Evolutionary conservation across 1,284 basidiomycete genomes (phyloP), one percentile per base, ranked within the genome.

Genomic region (Cryptococcus neoformans): DNA sequence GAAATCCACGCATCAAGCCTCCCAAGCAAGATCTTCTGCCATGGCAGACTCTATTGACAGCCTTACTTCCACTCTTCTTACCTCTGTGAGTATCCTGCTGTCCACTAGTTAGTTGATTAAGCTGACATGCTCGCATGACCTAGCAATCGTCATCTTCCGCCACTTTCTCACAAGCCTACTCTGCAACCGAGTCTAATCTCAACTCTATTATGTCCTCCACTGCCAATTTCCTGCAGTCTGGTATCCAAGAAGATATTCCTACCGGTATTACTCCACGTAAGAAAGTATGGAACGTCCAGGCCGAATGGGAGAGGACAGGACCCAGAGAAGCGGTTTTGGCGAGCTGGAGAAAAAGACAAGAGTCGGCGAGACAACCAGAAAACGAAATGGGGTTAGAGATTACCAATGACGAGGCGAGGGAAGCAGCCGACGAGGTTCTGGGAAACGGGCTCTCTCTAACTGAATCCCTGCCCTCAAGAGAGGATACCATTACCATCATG

Each of bases 231-330:
- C 69, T 78, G 12, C 50, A 63, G 6, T 56, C 57, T 4, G 67
- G 68, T 10, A 71, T 81, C 10, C 62, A 59, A 4, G 68, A 74
- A n/a, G 80, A 81, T 59, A 57, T 73, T 2, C 68, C 79, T 1
- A 81, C 80, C 0, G 80, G 80, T 11, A 52, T 67, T 14, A 81
- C 80, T 2, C 80, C 80, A 0, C 66, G 66, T 21, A 79, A 80
- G 61, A 73, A 74, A 35, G 56, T 58, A 1, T 78, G 74, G 64
- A 65, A 70, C 36, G 68, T 79, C 0, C 72, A 66, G 8, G 60
- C 62, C 7, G 51, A 51, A 2, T 79, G 77, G 77, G 68, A 72
- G 45, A 61, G 72, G 17, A 75, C 75, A 0, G 68, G 69, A 36
- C 65, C 72, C 3, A 58, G 76, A 35, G 65, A 73, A n/a, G 61